Evolutionary conservation across 2,329 filamentous ascomycete species (phyloP), one percentile per base, ranked within the genome.

Genomic region (Botrytis pseudocinerea): DNA sequence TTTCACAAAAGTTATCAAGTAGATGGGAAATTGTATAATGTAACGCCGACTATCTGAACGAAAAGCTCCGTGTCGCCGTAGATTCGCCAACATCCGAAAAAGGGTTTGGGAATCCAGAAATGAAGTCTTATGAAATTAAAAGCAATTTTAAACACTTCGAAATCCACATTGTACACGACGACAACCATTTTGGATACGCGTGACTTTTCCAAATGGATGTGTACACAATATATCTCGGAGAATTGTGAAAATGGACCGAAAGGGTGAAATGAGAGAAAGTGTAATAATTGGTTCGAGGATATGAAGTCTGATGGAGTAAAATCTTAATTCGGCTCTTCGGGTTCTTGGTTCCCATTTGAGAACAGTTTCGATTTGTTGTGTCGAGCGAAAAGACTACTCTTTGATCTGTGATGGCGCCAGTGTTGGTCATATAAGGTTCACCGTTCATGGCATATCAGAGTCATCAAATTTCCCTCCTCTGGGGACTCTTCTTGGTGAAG

Each of bases 201-300:
- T n/a, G 18, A n/a, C 8, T 28, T 28, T 28, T n/a, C 2, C 4
- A 61, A 6, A 22, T 14, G 57, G 22, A 22, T 38, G 35, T 38
- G 35, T 38, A 4, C 7, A 38, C 7, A 38, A 38, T 22, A 38
- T 6, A 25, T 51, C 46, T n/a, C 46, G 22, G 46, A 51, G 46
- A 51, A 51, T 51, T 51, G 9, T 22, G 22, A 25, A 51, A 51
- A n/a, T 7, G n/a, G 54, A 32, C 54, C 54, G 14, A n/a, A 28
- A 64, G 8, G 63, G 35, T 8, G 63, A 51, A 66, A 54, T 66
- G 32, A 54, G 32, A 40, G 12, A 66, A 66, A 66, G 46, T 66
- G 25, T 54, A 66, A 28, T 54, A 20, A 54, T 63, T 54, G 51
- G 25, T 63, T 44, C 28, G 40, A 22, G 6, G 38, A 42, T 28